Conservation (phyloP, 768 basidiomycete species). For the Mycena kentingensis region DNA sequence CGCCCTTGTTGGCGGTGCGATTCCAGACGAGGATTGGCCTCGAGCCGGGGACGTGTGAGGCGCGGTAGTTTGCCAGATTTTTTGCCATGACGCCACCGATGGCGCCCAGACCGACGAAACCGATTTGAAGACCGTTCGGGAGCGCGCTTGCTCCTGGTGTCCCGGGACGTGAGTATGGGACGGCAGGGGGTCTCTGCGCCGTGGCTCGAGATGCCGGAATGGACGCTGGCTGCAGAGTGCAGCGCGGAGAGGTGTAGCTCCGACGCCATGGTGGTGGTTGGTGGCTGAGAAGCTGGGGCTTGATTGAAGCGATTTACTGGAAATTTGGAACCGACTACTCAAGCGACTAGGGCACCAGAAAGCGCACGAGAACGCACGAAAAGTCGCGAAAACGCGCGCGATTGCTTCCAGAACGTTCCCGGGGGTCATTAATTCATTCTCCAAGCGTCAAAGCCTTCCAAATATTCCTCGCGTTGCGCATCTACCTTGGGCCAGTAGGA, state of each 20-base stretch:
- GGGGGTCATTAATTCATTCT: no score
- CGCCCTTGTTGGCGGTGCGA: conserved; percentile 62
- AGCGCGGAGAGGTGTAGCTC: conserved; percentile 17
- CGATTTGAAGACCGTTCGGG: conserved; percentile 38
- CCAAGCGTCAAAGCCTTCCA: no score
- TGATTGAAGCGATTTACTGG: no score
- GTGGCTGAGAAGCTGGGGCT: no score
- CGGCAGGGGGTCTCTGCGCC: conserved; percentile 17
- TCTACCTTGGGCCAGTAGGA: no score
- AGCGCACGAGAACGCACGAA: no score
- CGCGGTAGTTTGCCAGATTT: conserved; percentile 67
- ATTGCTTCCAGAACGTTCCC: no score
- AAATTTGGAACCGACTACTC: no score
- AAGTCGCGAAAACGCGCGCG: no score
- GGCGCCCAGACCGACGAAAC: conserved; percentile 55
- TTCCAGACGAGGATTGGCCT: conserved; percentile 76
- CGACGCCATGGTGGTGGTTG: conserved; percentile 9
- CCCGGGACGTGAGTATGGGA: conserved; percentile 58
- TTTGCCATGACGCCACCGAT: conserved; percentile 80
- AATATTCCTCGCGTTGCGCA: no score
- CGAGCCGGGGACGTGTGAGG: conserved; percentile 35
- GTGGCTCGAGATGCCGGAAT: conserved; percentile 19
- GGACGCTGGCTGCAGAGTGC: conserved; percentile 3
- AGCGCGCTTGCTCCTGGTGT: conserved; percentile 43
- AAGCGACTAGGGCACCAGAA: no score